These are phyloP conservation scores for Eucalyptus tenuipes DNA, from an alignment of 345 rosid species.

Conservation along the genomic window DNA sequence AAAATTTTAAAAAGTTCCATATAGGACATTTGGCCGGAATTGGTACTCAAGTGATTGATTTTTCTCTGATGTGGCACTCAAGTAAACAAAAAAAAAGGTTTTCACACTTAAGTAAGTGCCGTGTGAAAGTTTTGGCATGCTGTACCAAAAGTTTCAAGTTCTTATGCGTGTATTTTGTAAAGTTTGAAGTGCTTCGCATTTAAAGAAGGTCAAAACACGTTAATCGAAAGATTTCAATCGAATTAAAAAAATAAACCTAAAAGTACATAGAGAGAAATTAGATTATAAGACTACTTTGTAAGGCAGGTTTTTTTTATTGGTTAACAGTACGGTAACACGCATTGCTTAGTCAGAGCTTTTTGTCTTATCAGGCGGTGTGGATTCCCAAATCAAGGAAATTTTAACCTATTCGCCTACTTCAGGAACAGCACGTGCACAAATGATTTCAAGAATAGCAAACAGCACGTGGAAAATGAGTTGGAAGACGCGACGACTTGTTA, in stretches of 20 bases:
- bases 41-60: too few relatives aligned
- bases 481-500: background rate
- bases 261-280: background rate
- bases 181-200: background rate
- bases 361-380: background rate
- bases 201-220: background rate
- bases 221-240: background rate
- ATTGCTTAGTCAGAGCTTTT: background rate
- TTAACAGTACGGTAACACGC: background rate
- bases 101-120: too few relatives aligned
- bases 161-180: background rate
- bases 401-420: background rate
- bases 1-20: too few relatives aligned
- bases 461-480: background rate
- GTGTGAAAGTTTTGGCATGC: too few relatives aligned
- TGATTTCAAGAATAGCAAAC: background rate
- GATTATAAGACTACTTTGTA: background rate
- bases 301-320: background rate
- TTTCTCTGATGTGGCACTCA: too few relatives aligned
- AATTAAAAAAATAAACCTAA: background rate
- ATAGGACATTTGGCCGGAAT: too few relatives aligned
- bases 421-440: background rate
- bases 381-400: background rate
- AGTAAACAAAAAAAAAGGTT: too few relatives aligned
- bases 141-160: too few relatives aligned